Conservation (phyloP, 139 green algal species). For the Coelastrella sp. region DNA sequence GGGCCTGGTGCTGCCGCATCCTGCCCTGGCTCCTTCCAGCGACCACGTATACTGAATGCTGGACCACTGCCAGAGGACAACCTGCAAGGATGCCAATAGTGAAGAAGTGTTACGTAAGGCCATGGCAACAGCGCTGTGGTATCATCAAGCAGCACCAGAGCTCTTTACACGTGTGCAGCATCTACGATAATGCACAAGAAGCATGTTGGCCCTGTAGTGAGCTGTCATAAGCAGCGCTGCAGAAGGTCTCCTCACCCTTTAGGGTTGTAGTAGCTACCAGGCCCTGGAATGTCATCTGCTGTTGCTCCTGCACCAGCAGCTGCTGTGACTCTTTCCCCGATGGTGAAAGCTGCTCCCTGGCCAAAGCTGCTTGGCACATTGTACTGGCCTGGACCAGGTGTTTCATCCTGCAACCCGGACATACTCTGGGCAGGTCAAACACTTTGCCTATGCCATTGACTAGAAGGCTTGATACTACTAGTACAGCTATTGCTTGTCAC, state of each 20-base stretch:
- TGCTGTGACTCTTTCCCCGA: not conserved
- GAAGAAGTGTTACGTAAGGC: no score
- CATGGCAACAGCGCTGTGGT: no score
- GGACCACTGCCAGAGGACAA: not conserved
- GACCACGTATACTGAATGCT: not conserved
- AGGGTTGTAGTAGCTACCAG: slow-evolving; percentile 1
- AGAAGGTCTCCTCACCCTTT: not conserved
- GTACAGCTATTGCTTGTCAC: no score
- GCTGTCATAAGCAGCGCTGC: not conserved
- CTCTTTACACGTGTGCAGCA: no score
- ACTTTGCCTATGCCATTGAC: not conserved
- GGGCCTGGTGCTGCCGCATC: slow-evolving; percentile 23
- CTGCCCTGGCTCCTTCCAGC: slow-evolving; percentile 20
- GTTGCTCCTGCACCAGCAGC: not conserved
- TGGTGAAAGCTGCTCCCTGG: slow-evolving; percentile 11
- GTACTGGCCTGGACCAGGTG: slow-evolving; percentile 6
- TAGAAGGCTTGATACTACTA: not conserved
- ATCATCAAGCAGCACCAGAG: no score
- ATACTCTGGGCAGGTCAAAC: not conserved
- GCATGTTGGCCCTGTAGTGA: no score
- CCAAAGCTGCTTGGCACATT: slow-evolving; percentile 19
- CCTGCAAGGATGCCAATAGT: not conserved
- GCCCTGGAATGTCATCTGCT: slow-evolving; percentile 3
- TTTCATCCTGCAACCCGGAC: not conserved
- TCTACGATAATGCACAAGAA: no score